Base-by-base conservation (phyloP, 257 asterid species). In the Nicotiana undulata region DNA sequence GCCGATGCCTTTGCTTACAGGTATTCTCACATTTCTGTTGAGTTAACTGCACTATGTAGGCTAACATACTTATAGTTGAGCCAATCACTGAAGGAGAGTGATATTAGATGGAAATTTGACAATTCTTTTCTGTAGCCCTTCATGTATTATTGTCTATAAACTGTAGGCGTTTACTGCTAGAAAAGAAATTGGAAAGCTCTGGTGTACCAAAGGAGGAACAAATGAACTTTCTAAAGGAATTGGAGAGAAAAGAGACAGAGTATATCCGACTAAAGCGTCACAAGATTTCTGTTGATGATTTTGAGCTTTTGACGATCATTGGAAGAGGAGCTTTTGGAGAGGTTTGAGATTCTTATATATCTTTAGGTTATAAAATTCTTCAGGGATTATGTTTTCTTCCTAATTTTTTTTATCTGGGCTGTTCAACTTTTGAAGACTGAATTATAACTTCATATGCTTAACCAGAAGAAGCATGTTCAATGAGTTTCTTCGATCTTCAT, bases 271-370 rank as follows among this genome's bases (percentile, higher is more conserved):
- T 94, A 77, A 92, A 88, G 84, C 86, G 98, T 83, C 87, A 90
- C 83, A 92, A 88, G 87, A 89, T 91, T 85, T 88, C 93, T 34
- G 98, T 91, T 46, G 89, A 88, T 77, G 95, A 94, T 85, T 94
- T 94, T 83, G 95, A 92, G 84, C 90, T 92, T 72, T 82, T 94
- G 58, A 84, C 90, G 32, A 89, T 92, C 46, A 93, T 93, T 4
- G 98, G 98, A 29, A 89, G 93, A 89, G 97, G 98, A 68, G 97
- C 97, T 75, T 94, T 92, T 79, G 98, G 97, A 83, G 98, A 94
- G 98, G 98, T 94, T 86, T 78, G 79, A 32, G 40, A 58, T 79
- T 52, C 84, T 77, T 40, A 53, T 29, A 18, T 81, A 59, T 61
- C 6, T 20, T 63, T 37, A 44, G 55, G 59, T 67, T 77, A 53